A percentile compares a stretch with the other conserved stretches of the same genome.
Evolutionary conservation across 2,329 filamentous ascomycete genomes (phyloP).

Genomic region (Colletotrichum agaves): DNA sequence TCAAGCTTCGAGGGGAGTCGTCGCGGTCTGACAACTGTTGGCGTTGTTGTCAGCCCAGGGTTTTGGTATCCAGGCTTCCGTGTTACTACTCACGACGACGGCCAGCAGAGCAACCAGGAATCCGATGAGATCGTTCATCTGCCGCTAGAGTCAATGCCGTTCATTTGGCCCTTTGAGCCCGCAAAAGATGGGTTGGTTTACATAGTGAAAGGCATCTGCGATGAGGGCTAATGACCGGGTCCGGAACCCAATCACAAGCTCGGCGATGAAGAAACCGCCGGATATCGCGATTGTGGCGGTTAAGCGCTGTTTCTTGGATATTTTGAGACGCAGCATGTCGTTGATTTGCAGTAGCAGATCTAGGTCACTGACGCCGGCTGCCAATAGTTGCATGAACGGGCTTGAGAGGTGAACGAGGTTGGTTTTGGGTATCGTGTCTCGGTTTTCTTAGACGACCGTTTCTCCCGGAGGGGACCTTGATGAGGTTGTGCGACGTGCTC

Average conservation of each 20-base stretch:
- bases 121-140: conserved; percentile 78
- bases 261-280: conserved; percentile 61
- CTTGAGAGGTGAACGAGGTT: neutral
- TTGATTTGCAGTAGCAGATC: neutral
- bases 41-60: neutral
- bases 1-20: conserved; percentile 67
- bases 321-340: conserved; percentile 39
- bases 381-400: neutral
- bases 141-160: neutral
- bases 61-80: too few relatives aligned
- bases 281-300: conserved; percentile 60
- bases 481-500: too few relatives aligned
- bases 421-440: too few relatives aligned
- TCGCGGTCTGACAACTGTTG: conserved; percentile 65
- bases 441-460: too few relatives aligned
- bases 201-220: conserved; percentile 84
- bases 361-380: too few relatives aligned
- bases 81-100: conserved; percentile 60
- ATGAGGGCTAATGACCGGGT: conserved; percentile 78
- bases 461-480: too few relatives aligned
- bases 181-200: conserved; percentile 49
- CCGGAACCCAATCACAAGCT: conserved; percentile 72
- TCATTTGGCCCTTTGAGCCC: neutral
- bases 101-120: conserved; percentile 75
- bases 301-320: conserved; percentile 57